Base-by-base conservation (phyloP, 2,329 filamentous ascomycete genomes). In the Ilyonectria sp. region DNA sequence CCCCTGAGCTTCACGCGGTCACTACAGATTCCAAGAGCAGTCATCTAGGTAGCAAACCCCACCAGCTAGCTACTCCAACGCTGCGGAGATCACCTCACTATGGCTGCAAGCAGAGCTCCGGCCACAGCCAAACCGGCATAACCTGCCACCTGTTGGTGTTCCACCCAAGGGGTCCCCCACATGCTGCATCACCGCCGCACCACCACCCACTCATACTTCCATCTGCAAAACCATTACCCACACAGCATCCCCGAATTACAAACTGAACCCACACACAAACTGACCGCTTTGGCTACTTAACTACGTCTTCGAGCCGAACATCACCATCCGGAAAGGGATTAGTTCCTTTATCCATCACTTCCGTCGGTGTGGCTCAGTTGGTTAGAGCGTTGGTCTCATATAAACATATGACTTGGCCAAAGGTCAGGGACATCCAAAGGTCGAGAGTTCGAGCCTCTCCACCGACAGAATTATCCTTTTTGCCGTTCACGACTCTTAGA, bases 361-460 rank as follows among this genome's bases (percentile, higher is more conserved):
- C 31, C n/a, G 74, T 76, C 69, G 69, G 74, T 71, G 69, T 75
- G 72, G 74, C 74, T 75, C 73, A 75, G 73, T 73, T 75, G 73
- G 73, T 70, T 75, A 75, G 73, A 75, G 73, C 73, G 73, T 75
- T 75, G 73, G 73, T 75, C 73, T 75, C 73, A 75, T 75, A 74
- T 49, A 26, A 43, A 26, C 10, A 64, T 47, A 72, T 75, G 73
- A 75, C 63, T 60, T 75, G 70, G 29, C 65, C 65, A 21, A 13
- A 75, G 63, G 66, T 69, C 69, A 75, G 67, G 54, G 73, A 62
- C 1, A 75, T 75, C 73, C 73, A 75, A 75, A 75, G 73, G 73
- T 75, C 73, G 73, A 75, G 73, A 75, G 73, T 75, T 75, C 73
- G 73, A 75, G 71, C 71, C 72, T 75, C 73, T 74, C 73, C 67